phyloP scores from a whole-genome alignment of 805 yeast species.

The Saccharomycopsis lassenensis region DNA sequence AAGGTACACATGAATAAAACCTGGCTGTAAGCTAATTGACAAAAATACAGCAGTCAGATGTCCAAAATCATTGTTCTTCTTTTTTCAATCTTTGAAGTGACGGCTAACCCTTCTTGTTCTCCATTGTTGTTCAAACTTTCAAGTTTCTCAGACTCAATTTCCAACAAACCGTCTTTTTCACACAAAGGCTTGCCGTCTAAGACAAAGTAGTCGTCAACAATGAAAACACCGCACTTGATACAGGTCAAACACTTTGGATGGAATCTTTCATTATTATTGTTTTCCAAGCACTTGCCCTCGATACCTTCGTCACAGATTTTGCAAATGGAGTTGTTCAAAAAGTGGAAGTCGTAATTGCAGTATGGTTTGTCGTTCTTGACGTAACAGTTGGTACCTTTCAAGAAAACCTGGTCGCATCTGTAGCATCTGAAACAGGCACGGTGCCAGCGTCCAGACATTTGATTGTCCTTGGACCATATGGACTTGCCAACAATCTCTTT shows the following conservation, averaged over 20 bases:
- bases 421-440: constrained; percentile 72
- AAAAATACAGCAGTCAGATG: too few relatives aligned
- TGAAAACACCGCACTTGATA: constrained; percentile 40
- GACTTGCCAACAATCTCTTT: constrained; percentile 47
- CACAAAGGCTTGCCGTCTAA: constrained; percentile 40
- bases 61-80: constrained; percentile 17
- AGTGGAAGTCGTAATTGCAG: constrained; percentile 58
- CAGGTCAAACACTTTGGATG: constrained; percentile 70
- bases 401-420: constrained; percentile 46
- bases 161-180: constrained; percentile 27
- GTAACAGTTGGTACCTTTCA: constrained; percentile 56
- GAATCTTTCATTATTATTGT: constrained; percentile 58
- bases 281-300: constrained; percentile 85
- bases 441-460: constrained; percentile 90
- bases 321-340: constrained; percentile 66
- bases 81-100: constrained; percentile 14
- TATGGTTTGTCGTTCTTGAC: constrained; percentile 72
- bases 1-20: too few relatives aligned
- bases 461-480: constrained; percentile 61
- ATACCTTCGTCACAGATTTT: constrained; percentile 60
- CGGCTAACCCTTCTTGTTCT: constrained; percentile 2
- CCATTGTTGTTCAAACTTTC: constrained; percentile 1
- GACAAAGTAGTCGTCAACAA: constrained; percentile 45
- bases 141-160: constrained; percentile 14
- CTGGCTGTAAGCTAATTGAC: too few relatives aligned